These are phyloP conservation scores for Platanthera zijinensis DNA, from an alignment of 106 monocot genomes.

Conservation along the genomic window DNA sequence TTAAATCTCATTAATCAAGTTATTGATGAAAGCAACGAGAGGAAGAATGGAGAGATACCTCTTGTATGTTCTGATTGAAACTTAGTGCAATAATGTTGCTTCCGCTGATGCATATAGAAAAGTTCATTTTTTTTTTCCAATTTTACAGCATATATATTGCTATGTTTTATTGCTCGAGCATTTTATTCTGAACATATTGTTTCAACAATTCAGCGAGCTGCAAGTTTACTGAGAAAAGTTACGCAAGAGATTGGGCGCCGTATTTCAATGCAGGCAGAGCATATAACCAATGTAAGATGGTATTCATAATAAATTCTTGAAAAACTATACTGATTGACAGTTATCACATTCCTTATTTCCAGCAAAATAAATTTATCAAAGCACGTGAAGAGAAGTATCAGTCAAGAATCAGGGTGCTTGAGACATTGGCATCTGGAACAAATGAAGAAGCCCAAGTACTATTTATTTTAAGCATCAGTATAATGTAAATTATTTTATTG, in stretches of 20 bases:
- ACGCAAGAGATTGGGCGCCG: slow-evolving; percentile 85
- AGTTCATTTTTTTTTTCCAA: neutral
- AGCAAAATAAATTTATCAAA: slow-evolving; percentile 62
- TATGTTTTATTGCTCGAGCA: neutral
- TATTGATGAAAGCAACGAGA: slow-evolving; percentile 82
- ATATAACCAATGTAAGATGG: slow-evolving; percentile 82
- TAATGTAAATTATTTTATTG: slow-evolving; percentile 5
- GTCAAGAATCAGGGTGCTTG: slow-evolving; percentile 71
- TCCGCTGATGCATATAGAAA: neutral
- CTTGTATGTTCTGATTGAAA: slow-evolving; percentile 56
- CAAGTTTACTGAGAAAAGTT: slow-evolving; percentile 68
- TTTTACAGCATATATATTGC: neutral
- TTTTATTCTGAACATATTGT: neutral
- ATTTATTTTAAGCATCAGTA: neutral
- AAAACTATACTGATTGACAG: neutral
- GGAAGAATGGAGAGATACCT: slow-evolving; percentile 87
- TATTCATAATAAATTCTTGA: neutral
- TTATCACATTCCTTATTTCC: slow-evolving; percentile 1
- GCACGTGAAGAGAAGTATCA: slow-evolving; percentile 68
- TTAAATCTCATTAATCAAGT: slow-evolving; percentile 64
- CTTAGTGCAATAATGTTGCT: neutral
- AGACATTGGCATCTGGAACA: slow-evolving; percentile 60
- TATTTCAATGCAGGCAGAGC: slow-evolving; percentile 81
- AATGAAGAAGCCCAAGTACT: slow-evolving; percentile 70
- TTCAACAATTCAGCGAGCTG: slow-evolving; percentile 44